Conservation (phyloP, 495 filamentous ascomycete genomes). For the Annulohypoxylon stygium region DNA sequence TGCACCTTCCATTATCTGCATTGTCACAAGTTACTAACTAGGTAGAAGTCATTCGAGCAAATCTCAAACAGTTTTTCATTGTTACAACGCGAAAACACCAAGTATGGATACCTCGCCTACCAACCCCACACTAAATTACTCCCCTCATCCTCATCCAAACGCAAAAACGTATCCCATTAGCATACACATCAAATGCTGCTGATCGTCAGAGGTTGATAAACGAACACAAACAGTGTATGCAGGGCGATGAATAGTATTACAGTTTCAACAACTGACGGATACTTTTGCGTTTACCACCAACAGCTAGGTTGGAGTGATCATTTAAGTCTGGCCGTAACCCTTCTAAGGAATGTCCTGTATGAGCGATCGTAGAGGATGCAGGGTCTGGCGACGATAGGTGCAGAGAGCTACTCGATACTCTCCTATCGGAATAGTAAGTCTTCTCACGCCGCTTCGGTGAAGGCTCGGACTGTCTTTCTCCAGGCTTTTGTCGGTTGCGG, state of each 20-base stretch:
- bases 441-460: not conserved
- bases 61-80: not conserved
- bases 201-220: too few species aligned
- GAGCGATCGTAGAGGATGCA: conserved; percentile 39
- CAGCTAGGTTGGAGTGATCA: not conserved
- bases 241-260: not conserved
- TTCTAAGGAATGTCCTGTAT: conserved; percentile 48
- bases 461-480: not conserved
- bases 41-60: too few species aligned
- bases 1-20: too few species aligned
- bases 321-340: not conserved
- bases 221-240: not conserved
- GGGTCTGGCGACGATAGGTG: not conserved
- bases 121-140: too few species aligned
- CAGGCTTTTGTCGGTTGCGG: not conserved
- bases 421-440: conserved; percentile 5
- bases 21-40: too few species aligned
- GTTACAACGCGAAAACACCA: not conserved
- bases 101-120: too few species aligned
- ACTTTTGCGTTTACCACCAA: conserved; percentile 11
- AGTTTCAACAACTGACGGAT: not conserved
- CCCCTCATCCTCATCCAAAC: too few species aligned
- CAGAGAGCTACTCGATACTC: not conserved
- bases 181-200: too few species aligned
- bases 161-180: too few species aligned